A percentile compares a stretch with the other conserved stretches of the same genome.
These are phyloP conservation scores for Mycena olivaceomarginata DNA, from an alignment of 768 basidiomycete genomes.

Conservation along the genomic window DNA sequence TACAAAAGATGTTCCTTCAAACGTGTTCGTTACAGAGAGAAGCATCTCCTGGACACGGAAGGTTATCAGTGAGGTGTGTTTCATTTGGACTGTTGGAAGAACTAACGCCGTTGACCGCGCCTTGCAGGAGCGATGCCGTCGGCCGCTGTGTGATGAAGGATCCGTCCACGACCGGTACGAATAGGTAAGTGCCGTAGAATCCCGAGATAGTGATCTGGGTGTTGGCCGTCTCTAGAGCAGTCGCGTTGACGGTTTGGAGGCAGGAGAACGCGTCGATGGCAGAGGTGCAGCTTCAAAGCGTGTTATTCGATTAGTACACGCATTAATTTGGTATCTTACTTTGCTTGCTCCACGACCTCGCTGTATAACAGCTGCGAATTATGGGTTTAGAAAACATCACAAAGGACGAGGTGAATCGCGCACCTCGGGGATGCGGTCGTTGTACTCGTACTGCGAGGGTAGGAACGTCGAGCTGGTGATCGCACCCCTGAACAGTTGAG, in stretches of 20 bases:
- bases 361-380: conserved; percentile 42
- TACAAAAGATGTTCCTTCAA: conserved; percentile 56
- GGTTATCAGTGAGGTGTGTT: conserved; percentile 37
- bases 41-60: conserved; percentile 51
- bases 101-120: conserved; percentile 57
- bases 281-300: conserved; percentile 45
- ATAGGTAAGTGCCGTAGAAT: conserved; percentile 48
- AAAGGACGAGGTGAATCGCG: neutral
- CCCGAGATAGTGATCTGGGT: conserved; percentile 47
- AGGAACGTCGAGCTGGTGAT: conserved; percentile 57
- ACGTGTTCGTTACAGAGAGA: conserved; percentile 51
- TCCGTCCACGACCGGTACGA: conserved; percentile 61
- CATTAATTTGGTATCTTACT: conserved; percentile 24
- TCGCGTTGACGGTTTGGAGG: conserved; percentile 45
- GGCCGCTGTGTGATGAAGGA: conserved; percentile 57
- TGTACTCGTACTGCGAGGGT: conserved; percentile 57
- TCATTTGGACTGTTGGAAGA: neutral
- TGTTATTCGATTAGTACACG: neutral
- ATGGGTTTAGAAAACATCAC: neutral
- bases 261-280: conserved; percentile 39
- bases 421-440: conserved; percentile 42
- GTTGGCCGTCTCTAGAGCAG: conserved; percentile 51
- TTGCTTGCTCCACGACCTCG: conserved; percentile 45
- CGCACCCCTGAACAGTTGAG: conserved; percentile 53
- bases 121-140: conserved; percentile 50